These are phyloP conservation scores for Suhomyces maxii DNA, from an alignment of 1,139 yeast genomes.

Conservation along the genomic window DNA sequence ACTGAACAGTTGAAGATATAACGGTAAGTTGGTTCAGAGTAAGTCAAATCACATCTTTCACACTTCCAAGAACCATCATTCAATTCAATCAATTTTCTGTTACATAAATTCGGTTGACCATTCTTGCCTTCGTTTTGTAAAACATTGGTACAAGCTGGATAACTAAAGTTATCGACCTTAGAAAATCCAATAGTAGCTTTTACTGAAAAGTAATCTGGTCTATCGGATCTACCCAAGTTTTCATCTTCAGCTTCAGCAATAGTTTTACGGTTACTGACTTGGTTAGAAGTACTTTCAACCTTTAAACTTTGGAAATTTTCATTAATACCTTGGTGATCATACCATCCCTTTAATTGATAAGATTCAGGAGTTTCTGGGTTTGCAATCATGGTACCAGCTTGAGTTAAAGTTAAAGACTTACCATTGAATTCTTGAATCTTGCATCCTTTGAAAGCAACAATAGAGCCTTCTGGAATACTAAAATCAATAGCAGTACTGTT, in stretches of 20 bases:
- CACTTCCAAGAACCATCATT: conserved; percentile 86
- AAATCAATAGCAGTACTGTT: conserved; percentile 83
- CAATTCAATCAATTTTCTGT: conserved; percentile 76
- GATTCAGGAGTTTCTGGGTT: conserved; percentile 93
- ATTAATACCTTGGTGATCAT: conserved; percentile 70
- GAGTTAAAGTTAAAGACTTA: conserved; percentile 77
- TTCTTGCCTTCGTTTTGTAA: conserved; percentile 22
- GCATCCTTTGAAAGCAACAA: conserved; percentile 90
- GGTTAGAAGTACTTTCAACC: conserved; percentile 33
- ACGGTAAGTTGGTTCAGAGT: conserved; percentile 71
- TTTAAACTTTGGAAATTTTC: conserved; percentile 65
- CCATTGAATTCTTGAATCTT: conserved; percentile 90
- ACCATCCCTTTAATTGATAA: conserved; percentile 91
- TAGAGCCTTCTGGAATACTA: conserved; percentile 71
- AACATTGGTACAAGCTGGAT: conserved; percentile 83
- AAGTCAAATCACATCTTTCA: conserved; percentile 79
- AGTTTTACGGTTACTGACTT: conserved; percentile 56
- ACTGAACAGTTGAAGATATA: conserved; percentile 73
- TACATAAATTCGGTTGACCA: conserved; percentile 51
- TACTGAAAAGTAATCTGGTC: conserved; percentile 73
- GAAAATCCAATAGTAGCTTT: conserved; percentile 75
- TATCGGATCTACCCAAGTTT: conserved; percentile 67
- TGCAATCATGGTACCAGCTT: conserved; percentile 69
- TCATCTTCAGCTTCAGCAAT: conserved; percentile 67
- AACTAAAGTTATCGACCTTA: conserved; percentile 74